Base-by-base conservation (phyloP, 2,329 filamentous ascomycete species). In the Fusarium tuaranense region DNA sequence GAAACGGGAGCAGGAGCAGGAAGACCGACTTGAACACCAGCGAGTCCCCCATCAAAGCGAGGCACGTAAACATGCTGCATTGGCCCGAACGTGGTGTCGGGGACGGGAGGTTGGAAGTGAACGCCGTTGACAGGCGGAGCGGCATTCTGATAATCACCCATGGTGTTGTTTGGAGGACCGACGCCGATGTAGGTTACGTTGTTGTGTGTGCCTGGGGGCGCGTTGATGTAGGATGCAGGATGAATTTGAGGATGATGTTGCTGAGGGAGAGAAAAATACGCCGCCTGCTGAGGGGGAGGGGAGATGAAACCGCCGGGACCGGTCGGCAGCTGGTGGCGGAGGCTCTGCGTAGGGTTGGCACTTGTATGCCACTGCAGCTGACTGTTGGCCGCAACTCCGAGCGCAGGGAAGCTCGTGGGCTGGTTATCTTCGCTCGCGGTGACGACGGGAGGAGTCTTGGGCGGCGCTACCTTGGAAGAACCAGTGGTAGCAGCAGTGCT, bases 61-160 rank as follows among this genome's bases (percentile, higher is more conserved):
- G 90, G 89, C 63, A 88, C 81, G 74, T 90, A 91, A 22, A 86
- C 85, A 72, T 92, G 89, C 32, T 85, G 78, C 67, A 88, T 88
- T 2, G 88, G 86, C 5, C 90, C 90, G 78, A 86, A 85, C 51
- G 87, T 87, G 18, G 89, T 90, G 74, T 90, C 88, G 5, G 89
- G 88, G 18, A 90, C 88, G 32, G 88, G 89, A 1, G 90, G 90
- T 77, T 91, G 88, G 76, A 88, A 91, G 79, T 89, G 86, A 60
- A 88, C 79, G 64, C 87, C 87, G 58, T 78, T 78, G 34, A 82
- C 80, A 48, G 84, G 83, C 72, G 84, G 86, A n/a, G 75, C 78
- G n/a, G 82, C 72, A 73, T 85, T 85, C 70, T 82, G 81, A 74
- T 88, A 87, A 68, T 83, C 82, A 63, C 81, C 82, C 83, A 76